phyloP scores from a whole-genome alignment of 192 early-diverging fungal genomes.

The Coemansia sp. region DNA sequence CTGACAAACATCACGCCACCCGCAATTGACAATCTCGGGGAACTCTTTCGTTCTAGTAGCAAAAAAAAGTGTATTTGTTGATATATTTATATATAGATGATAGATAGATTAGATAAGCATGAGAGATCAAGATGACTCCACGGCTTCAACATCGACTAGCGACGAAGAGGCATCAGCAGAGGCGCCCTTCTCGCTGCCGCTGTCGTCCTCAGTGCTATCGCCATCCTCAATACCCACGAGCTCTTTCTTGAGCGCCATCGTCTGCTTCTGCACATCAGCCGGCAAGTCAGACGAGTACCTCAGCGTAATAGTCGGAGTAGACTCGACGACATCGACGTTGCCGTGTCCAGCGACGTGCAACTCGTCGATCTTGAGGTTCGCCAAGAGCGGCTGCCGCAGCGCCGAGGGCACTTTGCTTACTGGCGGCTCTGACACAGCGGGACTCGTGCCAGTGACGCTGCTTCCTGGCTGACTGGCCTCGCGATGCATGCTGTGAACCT shows the following conservation, averaged over 20 bases:
- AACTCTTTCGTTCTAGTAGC: background rate
- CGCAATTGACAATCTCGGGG: background rate
- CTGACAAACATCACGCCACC: background rate
- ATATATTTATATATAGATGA: background rate
- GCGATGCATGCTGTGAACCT: constrained; percentile 35
- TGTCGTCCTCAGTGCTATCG: constrained; percentile 33
- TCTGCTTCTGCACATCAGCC: constrained; percentile 47
- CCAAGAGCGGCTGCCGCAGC: constrained; percentile 34
- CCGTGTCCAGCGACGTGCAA: constrained; percentile 52
- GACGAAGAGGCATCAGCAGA: background rate
- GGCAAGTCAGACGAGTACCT: constrained; percentile 54
- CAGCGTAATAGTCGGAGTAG: constrained; percentile 50
- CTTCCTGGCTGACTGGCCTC: constrained; percentile 4
- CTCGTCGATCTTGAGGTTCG: constrained; percentile 50
- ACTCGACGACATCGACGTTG: constrained; percentile 50
- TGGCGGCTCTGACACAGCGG: background rate
- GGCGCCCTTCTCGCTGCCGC: constrained; percentile 24
- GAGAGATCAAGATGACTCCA: background rate
- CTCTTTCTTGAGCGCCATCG: constrained; percentile 54
- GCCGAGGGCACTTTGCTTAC: constrained; percentile 10
- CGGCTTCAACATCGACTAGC: background rate
- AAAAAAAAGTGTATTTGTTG: background rate
- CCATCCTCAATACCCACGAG: constrained; percentile 51
- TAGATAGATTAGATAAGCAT: background rate
- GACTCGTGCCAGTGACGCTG: background rate